These are phyloP conservation scores for Barbarea vulgaris DNA, from an alignment of 345 rosid genomes.

Conservation along the genomic window DNA sequence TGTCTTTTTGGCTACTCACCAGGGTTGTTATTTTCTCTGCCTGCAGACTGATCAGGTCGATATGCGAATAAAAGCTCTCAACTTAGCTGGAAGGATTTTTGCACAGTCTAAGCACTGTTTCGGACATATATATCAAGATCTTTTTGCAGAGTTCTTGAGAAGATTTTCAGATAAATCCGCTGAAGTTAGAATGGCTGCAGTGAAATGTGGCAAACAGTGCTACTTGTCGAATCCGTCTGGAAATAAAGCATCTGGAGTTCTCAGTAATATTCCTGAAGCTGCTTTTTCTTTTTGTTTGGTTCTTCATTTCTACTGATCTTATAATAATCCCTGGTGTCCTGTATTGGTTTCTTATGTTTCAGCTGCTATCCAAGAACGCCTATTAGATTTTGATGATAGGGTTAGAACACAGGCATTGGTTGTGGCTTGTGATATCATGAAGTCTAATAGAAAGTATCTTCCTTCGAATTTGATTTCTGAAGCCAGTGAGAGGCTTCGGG, in stretches of 20 bases:
- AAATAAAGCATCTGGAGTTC: conserved; percentile 60
- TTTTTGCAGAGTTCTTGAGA: conserved; percentile 76
- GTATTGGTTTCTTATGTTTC: conserved; percentile 37
- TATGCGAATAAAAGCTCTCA: conserved; percentile 82
- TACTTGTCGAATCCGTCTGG: conserved; percentile 63
- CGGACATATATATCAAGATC: conserved; percentile 58
- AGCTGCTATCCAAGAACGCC: conserved; percentile 81
- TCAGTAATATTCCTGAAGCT: conserved; percentile 50
- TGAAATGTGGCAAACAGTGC: conserved; percentile 69
- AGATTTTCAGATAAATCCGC: conserved; percentile 89
- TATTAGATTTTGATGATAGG: conserved; percentile 83
- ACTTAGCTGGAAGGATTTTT: conserved; percentile 71
- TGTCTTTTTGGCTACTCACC: conserved; percentile 13
- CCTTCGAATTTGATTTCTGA: conserved; percentile 61
- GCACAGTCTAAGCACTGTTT: conserved; percentile 55
- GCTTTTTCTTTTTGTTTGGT: conserved; percentile 17
- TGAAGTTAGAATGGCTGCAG: conserved; percentile 79
- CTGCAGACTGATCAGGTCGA: conserved; percentile 89
- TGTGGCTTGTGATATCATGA: conserved; percentile 78
- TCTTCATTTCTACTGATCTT: conserved; percentile 31
- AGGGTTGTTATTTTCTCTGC: conserved; percentile 26
- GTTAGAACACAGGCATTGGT: conserved; percentile 79
- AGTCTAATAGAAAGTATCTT: conserved; percentile 52
- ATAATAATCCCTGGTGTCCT: conserved; percentile 28
- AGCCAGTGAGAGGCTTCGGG: conserved; percentile 82